Percentiles rank a stretch among this genome's conserved stretches.
Conservation (phyloP, 345 rosid species). For the Corchorus capsularis region DNA sequence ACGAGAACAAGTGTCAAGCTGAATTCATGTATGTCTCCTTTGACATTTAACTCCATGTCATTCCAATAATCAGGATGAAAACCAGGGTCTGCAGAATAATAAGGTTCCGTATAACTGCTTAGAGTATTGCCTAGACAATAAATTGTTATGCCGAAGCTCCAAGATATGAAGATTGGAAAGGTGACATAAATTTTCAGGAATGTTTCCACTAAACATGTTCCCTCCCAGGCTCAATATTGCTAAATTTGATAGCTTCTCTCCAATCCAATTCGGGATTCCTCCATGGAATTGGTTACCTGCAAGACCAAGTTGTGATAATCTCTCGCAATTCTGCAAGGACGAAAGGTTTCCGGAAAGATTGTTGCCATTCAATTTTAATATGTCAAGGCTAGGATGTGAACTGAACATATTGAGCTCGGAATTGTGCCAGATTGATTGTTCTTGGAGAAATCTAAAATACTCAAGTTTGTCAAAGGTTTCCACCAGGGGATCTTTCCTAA, state of each 20-base stretch:
- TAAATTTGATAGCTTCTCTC: background rate
- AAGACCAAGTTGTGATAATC: slow-evolving; percentile 23
- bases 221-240: background rate
- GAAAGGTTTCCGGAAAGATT: slow-evolving; percentile 21
- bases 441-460: slow-evolving; percentile 24
- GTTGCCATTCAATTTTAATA: slow-evolving; percentile 21
- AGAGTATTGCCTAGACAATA: background rate
- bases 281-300: slow-evolving; percentile 35
- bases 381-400: slow-evolving; percentile 8
- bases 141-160: background rate
- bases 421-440: slow-evolving; percentile 32
- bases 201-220: background rate
- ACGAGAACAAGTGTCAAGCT: background rate
- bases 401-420: slow-evolving; percentile 21
- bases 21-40: background rate
- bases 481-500: slow-evolving; percentile 26
- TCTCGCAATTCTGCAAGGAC: background rate
- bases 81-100: background rate
- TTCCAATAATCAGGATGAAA: background rate
- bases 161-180: background rate
- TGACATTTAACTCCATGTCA: background rate
- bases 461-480: background rate
- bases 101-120: background rate
- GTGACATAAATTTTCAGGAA: background rate
- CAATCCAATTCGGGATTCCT: slow-evolving; percentile 13